Percentiles rank a stretch among this genome's conserved stretches.
Evolutionary conservation across 306 rosid species (phyloP).

Genomic region (Glycine soja): DNA sequence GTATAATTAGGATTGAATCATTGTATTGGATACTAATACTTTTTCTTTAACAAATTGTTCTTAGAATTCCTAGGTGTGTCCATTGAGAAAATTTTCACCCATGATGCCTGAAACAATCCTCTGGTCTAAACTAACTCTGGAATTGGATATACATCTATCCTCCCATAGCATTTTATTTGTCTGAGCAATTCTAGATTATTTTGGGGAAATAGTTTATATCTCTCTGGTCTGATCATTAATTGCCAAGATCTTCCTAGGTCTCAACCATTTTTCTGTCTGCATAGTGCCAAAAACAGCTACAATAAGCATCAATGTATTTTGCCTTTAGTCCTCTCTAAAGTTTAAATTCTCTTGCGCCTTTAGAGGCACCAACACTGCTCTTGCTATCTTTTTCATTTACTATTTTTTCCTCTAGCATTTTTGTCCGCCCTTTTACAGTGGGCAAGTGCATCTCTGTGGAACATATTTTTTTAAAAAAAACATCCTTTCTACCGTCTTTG

Average conservation of each 20-base stretch:
- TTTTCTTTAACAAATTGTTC: neutral
- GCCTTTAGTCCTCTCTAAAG: no score
- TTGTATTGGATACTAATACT: neutral
- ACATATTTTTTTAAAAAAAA: no score
- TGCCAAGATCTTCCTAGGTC: neutral
- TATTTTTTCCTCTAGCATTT: neutral
- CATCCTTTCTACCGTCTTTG: no score
- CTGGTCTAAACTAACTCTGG: neutral
- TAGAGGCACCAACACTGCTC: neutral
- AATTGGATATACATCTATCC: neutral
- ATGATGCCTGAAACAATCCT: neutral
- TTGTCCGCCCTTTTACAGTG: neutral
- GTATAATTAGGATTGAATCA: conserved; percentile 1
- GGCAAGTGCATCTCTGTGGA: neutral
- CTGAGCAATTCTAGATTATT: neutral
- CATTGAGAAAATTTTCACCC: neutral
- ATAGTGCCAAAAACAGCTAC: neutral
- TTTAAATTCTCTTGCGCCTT: neutral
- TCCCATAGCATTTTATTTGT: neutral
- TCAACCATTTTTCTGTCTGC: neutral
- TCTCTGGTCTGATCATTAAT: neutral
- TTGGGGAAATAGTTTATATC: neutral
- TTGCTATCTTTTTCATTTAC: neutral
- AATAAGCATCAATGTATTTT: neutral
- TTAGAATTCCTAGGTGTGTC: conserved; percentile 5